A percentile compares a stretch with the other conserved stretches of the same genome.
phyloP scores from a whole-genome alignment of 148 eudicot genomes.

The Amaranthus hypochondriacus region DNA sequence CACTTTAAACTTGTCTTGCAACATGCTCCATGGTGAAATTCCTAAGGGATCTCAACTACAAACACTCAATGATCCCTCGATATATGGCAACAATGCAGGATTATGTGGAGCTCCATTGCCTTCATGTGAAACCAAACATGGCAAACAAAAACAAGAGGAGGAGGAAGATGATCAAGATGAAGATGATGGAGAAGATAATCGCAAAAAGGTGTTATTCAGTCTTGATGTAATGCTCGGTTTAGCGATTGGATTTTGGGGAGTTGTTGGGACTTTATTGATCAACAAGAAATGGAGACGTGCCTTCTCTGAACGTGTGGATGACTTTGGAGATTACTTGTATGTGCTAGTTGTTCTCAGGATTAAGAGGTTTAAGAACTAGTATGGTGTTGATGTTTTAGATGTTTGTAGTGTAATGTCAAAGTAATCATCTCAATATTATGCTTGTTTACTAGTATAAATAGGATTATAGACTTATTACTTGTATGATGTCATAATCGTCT shows the following conservation, averaged over 20 bases:
- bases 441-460: too few relatives aligned
- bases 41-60: slow-evolving; percentile 24
- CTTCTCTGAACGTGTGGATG: slow-evolving; percentile 10
- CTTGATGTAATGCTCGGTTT: slow-evolving; percentile 22
- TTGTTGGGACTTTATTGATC: slow-evolving; percentile 23
- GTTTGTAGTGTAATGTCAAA: too few relatives aligned
- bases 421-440: too few relatives aligned
- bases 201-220: slow-evolving; percentile 18
- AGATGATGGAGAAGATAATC: not conserved
- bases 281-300: slow-evolving; percentile 23
- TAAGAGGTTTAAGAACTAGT: slow-evolving; percentile 13
- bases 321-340: not conserved
- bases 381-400: too few relatives aligned
- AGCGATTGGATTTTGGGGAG: slow-evolving; percentile 36
- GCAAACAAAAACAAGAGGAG: not conserved
- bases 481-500: too few relatives aligned
- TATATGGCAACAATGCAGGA: slow-evolving; percentile 30
- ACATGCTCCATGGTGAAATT: slow-evolving; percentile 32
- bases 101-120: slow-evolving; percentile 41
- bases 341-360: slow-evolving; percentile 6
- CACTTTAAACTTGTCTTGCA: slow-evolving; percentile 33
- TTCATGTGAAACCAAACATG: slow-evolving; percentile 12
- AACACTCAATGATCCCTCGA: slow-evolving; percentile 28
- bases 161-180: not conserved
- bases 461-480: too few relatives aligned